Evolutionary conservation across 2,329 filamentous ascomycete genomes (phyloP).

Genomic region (Incumbomyces lentus): DNA sequence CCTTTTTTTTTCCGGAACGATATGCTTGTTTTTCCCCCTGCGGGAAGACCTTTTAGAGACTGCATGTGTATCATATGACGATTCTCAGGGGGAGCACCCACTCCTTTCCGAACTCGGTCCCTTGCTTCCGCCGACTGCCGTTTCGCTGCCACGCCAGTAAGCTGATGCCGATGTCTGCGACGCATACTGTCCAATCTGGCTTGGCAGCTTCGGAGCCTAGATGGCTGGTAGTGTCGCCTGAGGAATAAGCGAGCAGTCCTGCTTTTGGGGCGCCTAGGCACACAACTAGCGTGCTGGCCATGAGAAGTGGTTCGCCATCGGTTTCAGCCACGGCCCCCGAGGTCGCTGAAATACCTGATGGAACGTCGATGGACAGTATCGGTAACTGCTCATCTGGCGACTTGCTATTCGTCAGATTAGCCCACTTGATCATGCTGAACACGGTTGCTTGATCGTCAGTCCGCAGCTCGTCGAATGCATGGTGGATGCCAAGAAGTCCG

Average conservation of each 20-base stretch:
- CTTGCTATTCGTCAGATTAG: slow-evolving; percentile 50
- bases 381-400: slow-evolving; percentile 47
- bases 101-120: slow-evolving; percentile 75
- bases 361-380: slow-evolving; percentile 80
- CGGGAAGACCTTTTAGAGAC: too few relatives aligned
- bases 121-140: slow-evolving; percentile 50
- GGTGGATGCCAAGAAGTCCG: slow-evolving; percentile 73
- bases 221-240: slow-evolving; percentile 31
- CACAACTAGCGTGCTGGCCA: slow-evolving; percentile 73
- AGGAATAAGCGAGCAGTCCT: slow-evolving; percentile 68
- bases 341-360: slow-evolving; percentile 51
- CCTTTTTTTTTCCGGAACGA: too few relatives aligned
- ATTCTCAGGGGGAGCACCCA: slow-evolving; percentile 56
- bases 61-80: not conserved
- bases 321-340: slow-evolving; percentile 44
- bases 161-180: slow-evolving; percentile 68
- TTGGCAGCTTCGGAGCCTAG: slow-evolving; percentile 21
- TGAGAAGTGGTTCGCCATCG: slow-evolving; percentile 68
- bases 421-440: slow-evolving; percentile 87
- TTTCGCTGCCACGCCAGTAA: slow-evolving; percentile 23
- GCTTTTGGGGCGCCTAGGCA: slow-evolving; percentile 78
- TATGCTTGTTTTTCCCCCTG: too few relatives aligned
- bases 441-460: slow-evolving; percentile 73
- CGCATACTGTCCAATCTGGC: slow-evolving; percentile 59
- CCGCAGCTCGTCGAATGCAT: slow-evolving; percentile 78